These are phyloP conservation scores for Penicillium cataractarum DNA, from an alignment of 495 filamentous ascomycete genomes.

Conservation along the genomic window DNA sequence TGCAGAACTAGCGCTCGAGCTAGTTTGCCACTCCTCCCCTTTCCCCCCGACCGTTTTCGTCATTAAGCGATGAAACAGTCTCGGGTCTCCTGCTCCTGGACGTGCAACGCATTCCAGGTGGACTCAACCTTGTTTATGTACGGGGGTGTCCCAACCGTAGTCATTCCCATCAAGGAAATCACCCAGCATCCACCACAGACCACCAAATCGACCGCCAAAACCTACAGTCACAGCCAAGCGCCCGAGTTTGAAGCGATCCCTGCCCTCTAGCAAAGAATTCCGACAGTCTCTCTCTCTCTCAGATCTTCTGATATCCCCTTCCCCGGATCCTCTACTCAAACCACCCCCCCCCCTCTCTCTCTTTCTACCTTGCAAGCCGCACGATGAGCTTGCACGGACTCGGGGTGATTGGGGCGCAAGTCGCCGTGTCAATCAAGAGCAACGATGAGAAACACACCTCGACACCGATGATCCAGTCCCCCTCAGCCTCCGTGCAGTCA, in stretches of 20 bases:
- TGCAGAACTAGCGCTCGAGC: not conserved
- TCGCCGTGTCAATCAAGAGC: conserved; percentile 33
- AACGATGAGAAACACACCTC: conserved; percentile 26
- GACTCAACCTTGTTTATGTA: conserved; percentile 36
- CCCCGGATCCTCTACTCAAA: too few relatives aligned
- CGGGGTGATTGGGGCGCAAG: conserved; percentile 38
- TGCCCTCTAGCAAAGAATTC: conserved; percentile 13
- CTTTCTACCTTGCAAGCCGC: not conserved
- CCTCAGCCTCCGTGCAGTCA: conserved; percentile 25
- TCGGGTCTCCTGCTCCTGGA: conserved; percentile 21
- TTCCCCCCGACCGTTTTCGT: conserved; percentile 6
- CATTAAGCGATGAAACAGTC: conserved; percentile 28
- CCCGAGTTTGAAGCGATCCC: conserved; percentile 16
- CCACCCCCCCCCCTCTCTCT: not conserved
- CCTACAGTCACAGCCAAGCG: too few relatives aligned
- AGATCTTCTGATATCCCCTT: not conserved
- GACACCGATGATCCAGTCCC: conserved; percentile 18
- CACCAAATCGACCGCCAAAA: conserved; percentile 12
- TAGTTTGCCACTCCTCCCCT: conserved; percentile 2
- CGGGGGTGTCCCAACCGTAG: conserved; percentile 25
- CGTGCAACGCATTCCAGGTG: conserved; percentile 35
- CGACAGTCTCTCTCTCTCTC: conserved; percentile 3
- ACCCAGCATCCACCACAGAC: conserved; percentile 13
- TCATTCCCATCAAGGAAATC: conserved; percentile 24
- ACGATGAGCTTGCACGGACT: conserved; percentile 36